These are phyloP conservation scores for Arthrobotrys megalospora DNA, from an alignment of 2,329 filamentous ascomycete genomes.

Conservation along the genomic window DNA sequence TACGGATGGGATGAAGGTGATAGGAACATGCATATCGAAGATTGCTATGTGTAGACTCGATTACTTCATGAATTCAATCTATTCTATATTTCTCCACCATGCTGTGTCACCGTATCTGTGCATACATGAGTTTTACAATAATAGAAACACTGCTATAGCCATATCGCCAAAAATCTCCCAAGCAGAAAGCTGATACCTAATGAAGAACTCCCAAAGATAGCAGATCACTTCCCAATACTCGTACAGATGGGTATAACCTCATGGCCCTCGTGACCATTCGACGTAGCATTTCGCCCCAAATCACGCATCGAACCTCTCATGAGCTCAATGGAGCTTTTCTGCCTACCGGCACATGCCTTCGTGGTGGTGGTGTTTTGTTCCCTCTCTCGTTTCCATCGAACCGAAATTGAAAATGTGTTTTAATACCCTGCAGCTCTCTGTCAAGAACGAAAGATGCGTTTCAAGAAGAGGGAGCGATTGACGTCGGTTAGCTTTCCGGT, in stretches of 20 bases:
- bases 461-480: constrained; percentile 38
- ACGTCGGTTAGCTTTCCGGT: constrained; percentile 56
- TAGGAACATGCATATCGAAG: constrained; percentile 10
- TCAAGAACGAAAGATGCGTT: constrained; percentile 32
- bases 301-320: constrained; percentile 4
- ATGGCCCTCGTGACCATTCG: constrained; percentile 27
- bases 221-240: constrained; percentile 57
- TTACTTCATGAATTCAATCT: constrained; percentile 1
- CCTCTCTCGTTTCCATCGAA: constrained; percentile 10
- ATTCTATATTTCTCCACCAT: constrained; percentile 8
- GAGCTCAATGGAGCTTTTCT: constrained; percentile 29
- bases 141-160: constrained; percentile 12
- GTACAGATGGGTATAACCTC: constrained; percentile 39
- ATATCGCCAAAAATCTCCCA: constrained; percentile 31
- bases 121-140: constrained; percentile 24
- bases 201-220: constrained; percentile 34
- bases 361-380: constrained; percentile 9
- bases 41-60: constrained; percentile 22
- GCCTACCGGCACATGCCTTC: constrained; percentile 22
- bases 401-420: constrained; percentile 41
- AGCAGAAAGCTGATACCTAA: constrained; percentile 22
- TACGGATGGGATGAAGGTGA: constrained; percentile 7
- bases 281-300: not conserved
- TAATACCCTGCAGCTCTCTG: constrained; percentile 60
- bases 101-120: constrained; percentile 21